Evolutionary conservation across 164 flowering plant genomes (phyloP), one percentile per base, ranked within the genome.

Genomic region (Piper betle): DNA sequence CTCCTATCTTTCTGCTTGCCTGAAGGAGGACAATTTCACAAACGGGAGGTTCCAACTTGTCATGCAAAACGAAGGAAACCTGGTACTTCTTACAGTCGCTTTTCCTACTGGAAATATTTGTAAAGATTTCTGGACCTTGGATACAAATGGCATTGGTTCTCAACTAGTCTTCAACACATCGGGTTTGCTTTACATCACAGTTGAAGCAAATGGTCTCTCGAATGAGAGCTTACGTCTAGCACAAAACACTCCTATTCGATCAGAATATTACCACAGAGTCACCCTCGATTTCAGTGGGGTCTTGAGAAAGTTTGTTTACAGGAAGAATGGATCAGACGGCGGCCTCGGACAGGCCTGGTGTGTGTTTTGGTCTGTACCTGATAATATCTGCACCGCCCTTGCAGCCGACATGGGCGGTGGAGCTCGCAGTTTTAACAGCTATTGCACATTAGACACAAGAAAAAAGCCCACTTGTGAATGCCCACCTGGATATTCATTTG

Each of bases 261-360:
- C 11, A 0, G 71, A 72, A 12, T 66, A 63, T 62, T 77, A 84
- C 57, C 77, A 73, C 9, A 70, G 79, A 46, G 81, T 71, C 18
- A 72, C 71, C 5, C 61, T 81, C 5, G 81, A 78, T 18, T 71
- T 43, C 63, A 83, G 80, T 66, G 84, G 86, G 11, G 76, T 81
- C 60, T 68, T 80, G 38, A 64, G 71, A 56, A 75, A 71, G 6
- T 79, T 71, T 55, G 37, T 46, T 9, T 55, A 68, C 72, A 79
- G 69, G 2, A 80, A 68, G 54, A 61, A 38, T 43, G 50, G 50
- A 37, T 41, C 4, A 9, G 9, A 58, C 8, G 61, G 60, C 3
- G 40, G 33, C 0, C 52, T 64, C 65, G 55, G 37, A 15, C 42
- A 48, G 18, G 41, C 61, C 17, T 72, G 78, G 78, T 52, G 68